A percentile compares a stretch with the other conserved stretches of the same genome.
Conservation (phyloP, 2,329 filamentous ascomycete genomes). For the Neopestalotiopsis clavispora region DNA sequence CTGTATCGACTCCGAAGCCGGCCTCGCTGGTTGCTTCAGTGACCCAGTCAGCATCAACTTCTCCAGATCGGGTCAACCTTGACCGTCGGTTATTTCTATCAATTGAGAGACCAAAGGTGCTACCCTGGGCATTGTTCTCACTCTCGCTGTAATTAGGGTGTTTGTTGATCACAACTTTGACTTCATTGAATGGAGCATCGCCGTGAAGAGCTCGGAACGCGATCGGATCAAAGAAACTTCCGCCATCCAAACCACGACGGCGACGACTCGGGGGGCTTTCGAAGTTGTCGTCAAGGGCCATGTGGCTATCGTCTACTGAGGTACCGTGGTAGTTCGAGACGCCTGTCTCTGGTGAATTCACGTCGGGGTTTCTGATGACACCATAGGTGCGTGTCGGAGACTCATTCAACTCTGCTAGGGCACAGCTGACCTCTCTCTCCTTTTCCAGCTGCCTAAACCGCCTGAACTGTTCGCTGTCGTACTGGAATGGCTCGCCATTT, state of each 20-base stretch:
- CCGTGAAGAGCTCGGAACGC: slow-evolving; percentile 9
- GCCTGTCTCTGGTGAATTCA: slow-evolving; percentile 7
- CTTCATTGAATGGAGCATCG: neutral
- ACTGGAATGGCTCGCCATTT: slow-evolving; percentile 50
- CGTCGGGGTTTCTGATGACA: slow-evolving; percentile 27
- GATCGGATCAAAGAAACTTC: slow-evolving; percentile 18
- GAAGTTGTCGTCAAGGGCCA: neutral
- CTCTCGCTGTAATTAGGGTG: slow-evolving; percentile 7
- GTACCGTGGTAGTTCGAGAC: neutral
- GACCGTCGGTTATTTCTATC: neutral
- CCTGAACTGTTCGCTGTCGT: slow-evolving; percentile 45
- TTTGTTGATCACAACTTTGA: slow-evolving; percentile 27
- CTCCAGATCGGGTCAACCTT: slow-evolving; percentile 14
- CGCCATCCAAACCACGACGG: slow-evolving; percentile 8
- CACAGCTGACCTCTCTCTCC: slow-evolving; percentile 49
- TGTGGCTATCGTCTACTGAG: neutral
- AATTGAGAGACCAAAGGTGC: slow-evolving; percentile 7
- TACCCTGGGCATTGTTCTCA: neutral
- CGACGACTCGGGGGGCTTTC: neutral
- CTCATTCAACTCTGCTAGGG: slow-evolving; percentile 38
- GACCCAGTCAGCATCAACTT: slow-evolving; percentile 43
- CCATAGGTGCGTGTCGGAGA: slow-evolving; percentile 29
- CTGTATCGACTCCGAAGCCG: slow-evolving; percentile 21
- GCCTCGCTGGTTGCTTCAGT: slow-evolving; percentile 40
- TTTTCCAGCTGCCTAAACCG: slow-evolving; percentile 42